Evolutionary conservation across 371 early-diverging fungal genomes (phyloP), one percentile per base, ranked within the genome.

Genomic region (Entomophthora muscae): DNA sequence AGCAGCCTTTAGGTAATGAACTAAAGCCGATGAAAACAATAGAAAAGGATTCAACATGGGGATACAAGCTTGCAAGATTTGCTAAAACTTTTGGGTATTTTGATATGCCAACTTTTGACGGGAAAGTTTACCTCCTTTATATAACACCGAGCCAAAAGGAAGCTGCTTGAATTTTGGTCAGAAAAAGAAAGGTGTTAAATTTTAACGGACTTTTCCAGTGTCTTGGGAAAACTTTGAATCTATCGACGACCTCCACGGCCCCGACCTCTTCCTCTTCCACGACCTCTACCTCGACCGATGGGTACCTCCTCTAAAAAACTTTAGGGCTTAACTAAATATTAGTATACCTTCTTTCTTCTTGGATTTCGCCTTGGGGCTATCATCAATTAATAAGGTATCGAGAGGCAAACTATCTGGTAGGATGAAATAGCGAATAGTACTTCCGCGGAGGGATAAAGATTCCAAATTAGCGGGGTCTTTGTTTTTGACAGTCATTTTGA

Each of bases 401-500:
- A 98, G 79, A 32, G 96, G 95, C 68, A 96, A 72, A 63, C 88
- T 84, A 68, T 95, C 96, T 28, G 98, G 98, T 66, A 97, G 74
- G 65, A 98, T 91, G 56, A 85, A 91, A 75, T 93, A 93, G 63
- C 98, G 85, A 61, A 98, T 86, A 65, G 84, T 96, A 80, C 86
- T 93, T 51, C 98, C 98, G 64, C 98, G 87, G 61, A 98, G 82
- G 67, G 89, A 86, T 54, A 98, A 76, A 21, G 90, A 78, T 68
- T 98, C 98, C 53, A 98, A 77, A 63, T 78, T 81, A 62, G 82
- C 77, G 22, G 98, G 91, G 65, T 96, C 95, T 76, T 86, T 86
- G 76, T 84, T 85, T 72, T 89, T 87, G 31, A 95, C 87, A 0
- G 97, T 97, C 95, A 97, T 91, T 74, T 97, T 96, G 63, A 97